These are phyloP conservation scores for Capsella bursapastoris DNA, from an alignment of 345 rosid genomes.

Conservation along the genomic window DNA sequence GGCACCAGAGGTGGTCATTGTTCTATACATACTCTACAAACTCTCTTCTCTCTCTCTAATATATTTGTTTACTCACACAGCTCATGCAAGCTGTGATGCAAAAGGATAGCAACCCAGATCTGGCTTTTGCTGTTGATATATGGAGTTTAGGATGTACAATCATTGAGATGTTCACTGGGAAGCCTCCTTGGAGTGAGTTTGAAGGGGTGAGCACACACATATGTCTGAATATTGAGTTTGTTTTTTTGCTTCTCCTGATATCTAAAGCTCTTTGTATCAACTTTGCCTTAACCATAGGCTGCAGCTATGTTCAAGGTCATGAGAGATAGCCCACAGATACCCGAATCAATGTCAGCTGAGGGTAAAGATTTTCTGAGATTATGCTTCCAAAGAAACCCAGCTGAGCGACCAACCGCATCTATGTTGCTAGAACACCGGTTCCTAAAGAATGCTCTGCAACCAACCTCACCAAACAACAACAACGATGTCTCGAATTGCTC, in stretches of 20 bases:
- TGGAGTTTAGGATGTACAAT: conserved; percentile 99
- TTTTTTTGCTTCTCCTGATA: not conserved
- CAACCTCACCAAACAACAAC: conserved; percentile 41
- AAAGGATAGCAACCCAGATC: conserved; percentile 74
- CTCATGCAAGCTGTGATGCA: conserved; percentile 93
- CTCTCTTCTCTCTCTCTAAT: conserved; percentile 22
- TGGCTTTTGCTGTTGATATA: conserved; percentile 92
- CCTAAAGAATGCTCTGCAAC: conserved; percentile 52
- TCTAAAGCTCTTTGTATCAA: conserved; percentile 10
- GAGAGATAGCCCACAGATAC: conserved; percentile 82
- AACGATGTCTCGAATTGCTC: conserved; percentile 48
- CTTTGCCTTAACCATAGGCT: conserved; percentile 56
- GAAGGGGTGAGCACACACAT: conserved; percentile 78
- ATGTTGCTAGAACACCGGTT: conserved; percentile 80
- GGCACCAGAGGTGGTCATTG: conserved; percentile 91
- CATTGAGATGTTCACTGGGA: conserved; percentile 95
- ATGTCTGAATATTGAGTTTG: not conserved
- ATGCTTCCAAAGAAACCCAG: conserved; percentile 91
- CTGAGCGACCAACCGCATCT: conserved; percentile 78
- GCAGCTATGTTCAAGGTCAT: conserved; percentile 97
- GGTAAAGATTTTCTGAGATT: conserved; percentile 83
- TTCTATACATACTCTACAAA: not conserved
- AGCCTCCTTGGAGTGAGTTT: conserved; percentile 96
- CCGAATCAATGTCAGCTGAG: conserved; percentile 76
- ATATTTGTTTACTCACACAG: conserved; percentile 48